Evolutionary conservation across 192 early-diverging fungal species (phyloP).

Genomic region (Backusella tuberculispora): DNA sequence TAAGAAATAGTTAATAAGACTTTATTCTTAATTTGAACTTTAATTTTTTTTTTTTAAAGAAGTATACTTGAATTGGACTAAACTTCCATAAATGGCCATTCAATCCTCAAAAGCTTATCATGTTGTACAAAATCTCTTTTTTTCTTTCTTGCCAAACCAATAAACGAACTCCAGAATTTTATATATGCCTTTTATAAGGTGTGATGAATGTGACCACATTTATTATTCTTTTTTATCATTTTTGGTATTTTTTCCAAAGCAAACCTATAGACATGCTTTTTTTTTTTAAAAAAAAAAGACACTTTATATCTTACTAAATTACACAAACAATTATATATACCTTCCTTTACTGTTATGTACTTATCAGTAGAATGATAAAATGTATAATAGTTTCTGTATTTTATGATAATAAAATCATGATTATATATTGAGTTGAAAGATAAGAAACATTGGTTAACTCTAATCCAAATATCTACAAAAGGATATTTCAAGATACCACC

Average conservation of each 20-base stretch:
- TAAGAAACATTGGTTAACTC: too few species aligned
- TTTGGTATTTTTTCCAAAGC: not conserved
- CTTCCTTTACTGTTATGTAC: too few species aligned
- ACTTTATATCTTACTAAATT: too few species aligned
- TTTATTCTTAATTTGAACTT: not conserved
- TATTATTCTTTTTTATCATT: not conserved
- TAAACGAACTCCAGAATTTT: not conserved
- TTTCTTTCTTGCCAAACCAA: not conserved
- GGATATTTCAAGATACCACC: too few species aligned
- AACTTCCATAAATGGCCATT: not conserved
- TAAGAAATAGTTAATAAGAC: not conserved
- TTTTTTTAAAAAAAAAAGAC: too few species aligned
- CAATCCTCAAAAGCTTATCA: not conserved
- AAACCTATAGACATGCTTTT: too few species aligned
- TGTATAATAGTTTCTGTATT: too few species aligned
- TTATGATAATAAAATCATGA: too few species aligned
- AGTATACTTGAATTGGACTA: conserved; percentile 1
- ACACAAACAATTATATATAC: too few species aligned
- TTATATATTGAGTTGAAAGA: too few species aligned
- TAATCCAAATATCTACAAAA: too few species aligned
- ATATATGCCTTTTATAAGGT: not conserved
- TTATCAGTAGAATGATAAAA: too few species aligned
- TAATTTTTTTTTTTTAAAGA: not conserved
- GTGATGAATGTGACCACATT: not conserved
- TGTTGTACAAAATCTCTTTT: not conserved